Evolutionary conservation across 2,329 filamentous ascomycete species (phyloP), one percentile per base, ranked within the genome.

Genomic region (Penicillium sclerotiorum): DNA sequence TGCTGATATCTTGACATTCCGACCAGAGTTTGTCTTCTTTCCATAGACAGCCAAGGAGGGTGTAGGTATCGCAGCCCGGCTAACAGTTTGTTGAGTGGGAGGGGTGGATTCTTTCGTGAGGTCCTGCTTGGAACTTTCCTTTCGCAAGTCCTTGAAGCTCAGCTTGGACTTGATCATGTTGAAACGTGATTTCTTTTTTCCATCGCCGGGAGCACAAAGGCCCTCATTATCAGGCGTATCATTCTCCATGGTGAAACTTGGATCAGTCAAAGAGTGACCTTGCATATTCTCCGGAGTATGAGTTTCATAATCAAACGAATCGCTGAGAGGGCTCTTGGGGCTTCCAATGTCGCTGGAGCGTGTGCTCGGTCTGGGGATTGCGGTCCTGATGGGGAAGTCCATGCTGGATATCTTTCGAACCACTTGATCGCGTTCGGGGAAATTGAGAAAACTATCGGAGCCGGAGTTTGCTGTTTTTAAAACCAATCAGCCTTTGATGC

Each of bases 351-450:
- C n/a, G n/a, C n/a, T n/a, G n/a, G n/a, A n/a, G n/a, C n/a, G n/a
- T n/a, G n/a, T n/a, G n/a, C 6, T 66, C 1, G 64, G 63, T 63
- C 66, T 67, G 6, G 64, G 60, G 6, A 67, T 36, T 23, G 64
- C 64, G 5, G 67, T 52, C 9, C 58, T 57, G 25, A 52, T 45
- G 22, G 67, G 53, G 38, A 59, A 63, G 45, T 68, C 57, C 3
- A 67, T 58, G 6, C 53, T 51, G 1, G 62, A 59, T 11, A 28
- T 49, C 30, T 59, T 61, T 36, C 58, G 48, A 15, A 47, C 21
- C 13, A 47, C 45, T 12, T 4, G 21, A n/a, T n/a, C n/a, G n/a
- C n/a, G n/a, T n/a, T n/a, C n/a, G n/a, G n/a, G n/a, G n/a, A n/a
- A n/a, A n/a, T n/a, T n/a, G n/a, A n/a, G n/a, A n/a, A n/a, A n/a